These are phyloP conservation scores for Tetradesmus lagerheimii DNA, from an alignment of 139 green algal species.

Conservation along the genomic window DNA sequence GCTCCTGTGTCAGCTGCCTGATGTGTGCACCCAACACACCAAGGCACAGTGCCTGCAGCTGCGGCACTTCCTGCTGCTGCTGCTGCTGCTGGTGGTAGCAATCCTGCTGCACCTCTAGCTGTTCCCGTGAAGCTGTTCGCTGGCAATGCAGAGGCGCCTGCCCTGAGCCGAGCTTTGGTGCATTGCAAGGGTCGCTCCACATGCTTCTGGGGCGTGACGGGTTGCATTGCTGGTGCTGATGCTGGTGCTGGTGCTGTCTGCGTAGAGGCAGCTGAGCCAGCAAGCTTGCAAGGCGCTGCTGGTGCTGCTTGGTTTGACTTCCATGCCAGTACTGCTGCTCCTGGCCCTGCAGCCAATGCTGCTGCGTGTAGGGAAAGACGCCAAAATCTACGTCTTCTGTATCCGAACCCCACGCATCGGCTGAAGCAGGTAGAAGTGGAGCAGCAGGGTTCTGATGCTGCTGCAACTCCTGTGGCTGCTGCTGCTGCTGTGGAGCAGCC, in stretches of 20 bases:
- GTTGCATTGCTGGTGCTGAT: neutral
- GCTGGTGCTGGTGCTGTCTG: neutral
- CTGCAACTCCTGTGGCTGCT: neutral
- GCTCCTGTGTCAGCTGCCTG: neutral
- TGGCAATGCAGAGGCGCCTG: no score
- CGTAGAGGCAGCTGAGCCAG: neutral
- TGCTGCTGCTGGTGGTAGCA: neutral
- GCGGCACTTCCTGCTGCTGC: neutral
- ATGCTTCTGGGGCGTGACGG: no score
- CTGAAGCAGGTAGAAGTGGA: neutral
- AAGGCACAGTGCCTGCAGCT: slow-evolving; percentile 12
- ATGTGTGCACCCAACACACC: slow-evolving; percentile 15
- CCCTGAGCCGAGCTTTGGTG: no score
- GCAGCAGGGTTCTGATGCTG: neutral
- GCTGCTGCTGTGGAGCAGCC: neutral
- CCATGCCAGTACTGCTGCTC: neutral
- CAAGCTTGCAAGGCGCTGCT: neutral
- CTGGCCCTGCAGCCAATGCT: neutral
- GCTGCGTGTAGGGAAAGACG: neutral
- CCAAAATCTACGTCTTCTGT: neutral
- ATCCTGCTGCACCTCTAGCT: neutral
- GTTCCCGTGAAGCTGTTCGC: no score
- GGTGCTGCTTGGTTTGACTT: neutral
- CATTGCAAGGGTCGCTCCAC: no score
- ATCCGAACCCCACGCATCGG: slow-evolving; percentile 30